A percentile compares a stretch with the other conserved stretches of the same genome.
Conservation (phyloP, 2,329 filamentous ascomycete species). For the Fonsecaea nubica region DNA sequence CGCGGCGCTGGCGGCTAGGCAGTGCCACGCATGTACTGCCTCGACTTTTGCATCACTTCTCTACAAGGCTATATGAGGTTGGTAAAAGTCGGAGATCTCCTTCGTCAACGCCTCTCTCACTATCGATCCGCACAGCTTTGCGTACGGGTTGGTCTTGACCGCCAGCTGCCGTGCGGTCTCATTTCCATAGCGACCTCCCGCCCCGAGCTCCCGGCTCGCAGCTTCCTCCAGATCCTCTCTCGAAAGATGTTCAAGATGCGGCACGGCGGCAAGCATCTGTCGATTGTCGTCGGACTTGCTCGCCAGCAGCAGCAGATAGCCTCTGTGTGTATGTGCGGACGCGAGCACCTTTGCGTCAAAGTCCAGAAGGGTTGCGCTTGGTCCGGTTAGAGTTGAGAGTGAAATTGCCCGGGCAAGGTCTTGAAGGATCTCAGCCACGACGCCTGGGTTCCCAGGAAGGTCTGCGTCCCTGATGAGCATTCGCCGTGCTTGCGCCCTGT, state of each 20-base stretch:
- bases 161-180: slow-evolving; percentile 63
- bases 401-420: slow-evolving; percentile 55
- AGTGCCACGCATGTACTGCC: neutral
- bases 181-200: slow-evolving; percentile 63
- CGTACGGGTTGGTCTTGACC: slow-evolving; percentile 67
- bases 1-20: too few species aligned
- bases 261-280: slow-evolving; percentile 39
- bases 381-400: slow-evolving; percentile 50
- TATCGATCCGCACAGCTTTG: slow-evolving; percentile 67
- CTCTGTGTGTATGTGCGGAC: slow-evolving; percentile 63
- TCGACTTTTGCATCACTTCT: neutral
- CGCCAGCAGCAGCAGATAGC: slow-evolving; percentile 52
- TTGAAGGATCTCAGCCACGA: slow-evolving; percentile 41
- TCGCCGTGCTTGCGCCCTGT: slow-evolving; percentile 60
- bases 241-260: slow-evolving; percentile 36
- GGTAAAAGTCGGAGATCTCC: slow-evolving; percentile 52
- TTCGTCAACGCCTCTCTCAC: slow-evolving; percentile 65
- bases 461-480: slow-evolving; percentile 45
- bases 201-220: slow-evolving; percentile 62
- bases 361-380: slow-evolving; percentile 52
- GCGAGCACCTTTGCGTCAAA: slow-evolving; percentile 59
- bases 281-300: slow-evolving; percentile 40
- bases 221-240: slow-evolving; percentile 59
- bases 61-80: slow-evolving; percentile 12
- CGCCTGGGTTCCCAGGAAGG: slow-evolving; percentile 24